Base-by-base conservation (phyloP, 2,329 filamentous ascomycete species). In the Ciborinia camelliae region DNA sequence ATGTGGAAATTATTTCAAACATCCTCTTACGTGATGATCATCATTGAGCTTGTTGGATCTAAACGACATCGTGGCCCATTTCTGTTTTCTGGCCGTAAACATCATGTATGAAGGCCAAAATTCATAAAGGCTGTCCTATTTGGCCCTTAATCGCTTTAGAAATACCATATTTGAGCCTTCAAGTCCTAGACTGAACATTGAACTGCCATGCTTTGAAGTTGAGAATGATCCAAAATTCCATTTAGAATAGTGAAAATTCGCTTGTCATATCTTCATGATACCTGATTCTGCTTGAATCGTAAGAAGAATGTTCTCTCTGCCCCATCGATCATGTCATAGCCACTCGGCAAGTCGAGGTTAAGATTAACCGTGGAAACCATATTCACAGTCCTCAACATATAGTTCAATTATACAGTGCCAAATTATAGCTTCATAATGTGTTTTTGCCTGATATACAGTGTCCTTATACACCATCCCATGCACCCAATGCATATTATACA, bases 401-500 rank as follows among this genome's bases (percentile, higher is more conserved):
- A 8, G 10, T 7, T 10, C 32, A 32, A 35, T 35, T 35, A 35
- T 1, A 47, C 7, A 58, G 28, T 47, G 41, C 14, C 28, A 35
- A 23, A 8, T 26, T 12, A 12, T 58, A 47, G 8, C n/a, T 41
- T 58, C 61, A 57, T 50, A 32, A 48, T 58, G 52, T 58, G 32
- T 30, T 58, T 58, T 63, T 63, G 4, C 23, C 23, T 63, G 62
- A 64, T 67, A 66, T 66, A 68, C 53, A 68, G 52, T 63, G 45
- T 57, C 30, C n/a, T 48, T 39, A 41, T 50, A 41, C 52, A 58
- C 43, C 23, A 53, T 52, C 26, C 62, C 50, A 66, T 65, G 55
- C 63, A 48, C 12, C 9, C 58, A 55, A 58, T 52, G 30, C 52
- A 54, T 64, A 65, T 65, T 57, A 65, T 67, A 70, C 60, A 69